Conservation (phyloP, 2,329 filamentous ascomycete genomes). For the Microdochium paspali region DNA sequence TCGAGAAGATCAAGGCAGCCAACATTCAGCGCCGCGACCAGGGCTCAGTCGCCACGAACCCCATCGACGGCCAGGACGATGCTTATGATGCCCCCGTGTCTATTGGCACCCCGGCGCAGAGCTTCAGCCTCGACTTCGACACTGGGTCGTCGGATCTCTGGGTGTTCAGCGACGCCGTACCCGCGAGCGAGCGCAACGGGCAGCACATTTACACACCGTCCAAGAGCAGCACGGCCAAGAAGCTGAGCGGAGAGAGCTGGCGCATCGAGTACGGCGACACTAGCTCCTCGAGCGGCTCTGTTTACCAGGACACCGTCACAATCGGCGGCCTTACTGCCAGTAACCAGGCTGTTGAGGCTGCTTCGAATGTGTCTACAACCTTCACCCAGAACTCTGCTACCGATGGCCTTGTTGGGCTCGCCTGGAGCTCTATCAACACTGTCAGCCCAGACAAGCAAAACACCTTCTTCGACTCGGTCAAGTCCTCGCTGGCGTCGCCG, state of each 20-base stretch:
- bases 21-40: neutral
- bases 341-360: conserved; percentile 20
- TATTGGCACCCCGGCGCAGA: conserved; percentile 22
- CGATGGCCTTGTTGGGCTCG: conserved; percentile 23
- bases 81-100: conserved; percentile 20
- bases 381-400: conserved; percentile 21
- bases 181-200: conserved; percentile 12
- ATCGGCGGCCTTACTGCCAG: conserved; percentile 18
- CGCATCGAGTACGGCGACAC: conserved; percentile 21
- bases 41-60: conserved; percentile 8
- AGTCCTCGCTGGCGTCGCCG: conserved; percentile 12
- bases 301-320: conserved; percentile 21
- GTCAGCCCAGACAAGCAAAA: conserved; percentile 15
- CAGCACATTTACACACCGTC: conserved; percentile 17
- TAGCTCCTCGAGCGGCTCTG: conserved; percentile 20
- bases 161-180: conserved; percentile 21
- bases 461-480: conserved; percentile 23
- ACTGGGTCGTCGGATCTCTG: conserved; percentile 24
- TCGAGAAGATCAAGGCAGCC: conserved; percentile 6
- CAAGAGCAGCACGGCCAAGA: conserved; percentile 14
- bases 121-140: conserved; percentile 23
- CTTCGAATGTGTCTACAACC: conserved; percentile 13
- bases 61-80: conserved; percentile 17
- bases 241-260: conserved; percentile 16
- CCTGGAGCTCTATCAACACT: conserved; percentile 23